Base-by-base conservation (phyloP, 2,329 filamentous ascomycete species). In the Beauveria scarabaeidicola region DNA sequence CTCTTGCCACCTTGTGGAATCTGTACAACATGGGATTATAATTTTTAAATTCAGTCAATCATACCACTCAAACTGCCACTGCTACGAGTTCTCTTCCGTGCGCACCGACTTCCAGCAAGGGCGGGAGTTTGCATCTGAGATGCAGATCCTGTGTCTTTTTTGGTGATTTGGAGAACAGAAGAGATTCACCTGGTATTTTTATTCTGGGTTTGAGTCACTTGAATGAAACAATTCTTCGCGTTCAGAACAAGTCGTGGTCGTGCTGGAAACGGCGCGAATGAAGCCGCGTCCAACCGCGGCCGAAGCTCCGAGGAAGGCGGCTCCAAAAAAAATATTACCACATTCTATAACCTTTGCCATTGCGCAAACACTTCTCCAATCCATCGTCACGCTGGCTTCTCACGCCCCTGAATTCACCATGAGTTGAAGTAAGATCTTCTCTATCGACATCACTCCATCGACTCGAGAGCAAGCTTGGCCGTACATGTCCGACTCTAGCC, bases 401-500 rank as follows among this genome's bases (percentile, higher is more conserved):
- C 2, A 15, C 43, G 6, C 27, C 17, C n/a, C n/a, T 5, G 7
- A 13, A 13, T 36, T 53, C 57, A 54, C 43, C 11, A 60, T 60
- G 58, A 60, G 51, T 32, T 60, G 51, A 59, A 19, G 2, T 15
- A 10, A 11, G 32, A 29, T 11, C 11, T 23, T 5, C 17, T 17
- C 27, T 15, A 5, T 29, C 23, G 23, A 29, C 2, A 21, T 10
- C 21, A 27, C 5, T 43, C 10, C 50, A 36, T 2, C 50, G 13
- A 54, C 11, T 23, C 5, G 36, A 29, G 23, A 61, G 15, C n/a
- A 32, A 50, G 59, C 57, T 32, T 32, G 61, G 52, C 55, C 68
- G 70, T 75, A 70, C 70, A 81, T 81, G 79, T 76, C 73, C 69
- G 72, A 74, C 66, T 64, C 68, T 63, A 75, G 75, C 65, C 69